These are phyloP conservation scores for Termitomyces sp. DNA, from an alignment of 768 basidiomycete species.

Conservation along the genomic window DNA sequence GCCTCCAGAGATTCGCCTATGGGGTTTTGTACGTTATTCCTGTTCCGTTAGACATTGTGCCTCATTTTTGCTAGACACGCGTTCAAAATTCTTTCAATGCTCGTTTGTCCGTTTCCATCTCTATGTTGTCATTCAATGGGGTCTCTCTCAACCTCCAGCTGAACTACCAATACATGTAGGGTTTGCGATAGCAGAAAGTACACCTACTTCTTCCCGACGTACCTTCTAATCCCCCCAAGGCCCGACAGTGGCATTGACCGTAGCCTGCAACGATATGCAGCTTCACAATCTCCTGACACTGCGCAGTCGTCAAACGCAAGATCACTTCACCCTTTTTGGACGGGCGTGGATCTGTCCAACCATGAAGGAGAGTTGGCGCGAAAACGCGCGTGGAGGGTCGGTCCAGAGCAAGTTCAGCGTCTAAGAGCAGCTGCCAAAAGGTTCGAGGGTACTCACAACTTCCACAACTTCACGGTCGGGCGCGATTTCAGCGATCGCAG, in stretches of 20 bases:
- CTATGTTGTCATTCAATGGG: neutral
- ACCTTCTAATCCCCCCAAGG: conserved; percentile 87
- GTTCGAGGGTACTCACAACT: conserved; percentile 91
- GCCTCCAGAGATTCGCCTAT: conserved; percentile 90
- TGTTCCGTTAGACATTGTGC: neutral
- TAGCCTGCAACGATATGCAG: conserved; percentile 30
- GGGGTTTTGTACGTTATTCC: conserved; percentile 66
- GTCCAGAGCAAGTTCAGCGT: conserved; percentile 43
- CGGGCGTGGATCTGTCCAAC: conserved; percentile 30
- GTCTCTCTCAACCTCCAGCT: conserved; percentile 5
- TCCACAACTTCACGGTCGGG: conserved; percentile 94
- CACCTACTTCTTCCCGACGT: conserved; percentile 94
- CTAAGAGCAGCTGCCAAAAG: conserved; percentile 54
- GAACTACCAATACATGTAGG: conserved; percentile 32
- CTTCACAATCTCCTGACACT: conserved; percentile 20
- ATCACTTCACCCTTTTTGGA: conserved; percentile 62
- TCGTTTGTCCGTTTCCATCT: conserved; percentile 44
- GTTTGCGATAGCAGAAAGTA: conserved; percentile 95
- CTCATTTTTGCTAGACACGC: conserved; percentile 38
- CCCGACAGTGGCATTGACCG: conserved; percentile 61
- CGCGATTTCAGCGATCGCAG: conserved; percentile 80
- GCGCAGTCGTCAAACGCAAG: conserved; percentile 7
- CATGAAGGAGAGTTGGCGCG: conserved; percentile 56
- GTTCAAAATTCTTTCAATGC: conserved; percentile 83
- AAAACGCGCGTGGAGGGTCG: conserved; percentile 70